Percentiles rank a stretch among this genome's conserved stretches.
phyloP scores from a whole-genome alignment of 1,284 basidiomycete genomes.

The Puccinia novopanici region DNA sequence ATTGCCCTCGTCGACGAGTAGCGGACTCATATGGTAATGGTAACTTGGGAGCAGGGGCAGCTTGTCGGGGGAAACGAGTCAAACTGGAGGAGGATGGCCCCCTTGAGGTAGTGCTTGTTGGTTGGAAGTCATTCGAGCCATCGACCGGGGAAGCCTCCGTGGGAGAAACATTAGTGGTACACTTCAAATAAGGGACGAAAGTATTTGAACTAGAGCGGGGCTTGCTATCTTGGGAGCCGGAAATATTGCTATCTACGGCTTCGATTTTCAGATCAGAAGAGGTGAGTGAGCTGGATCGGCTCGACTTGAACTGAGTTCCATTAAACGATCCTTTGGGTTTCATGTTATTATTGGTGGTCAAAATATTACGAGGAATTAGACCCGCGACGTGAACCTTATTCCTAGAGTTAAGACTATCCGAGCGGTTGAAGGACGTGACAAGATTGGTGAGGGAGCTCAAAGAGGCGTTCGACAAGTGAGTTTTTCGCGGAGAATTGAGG shows the following conservation, averaged over 20 bases:
- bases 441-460: not conserved
- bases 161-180: not conserved
- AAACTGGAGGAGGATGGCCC: constrained; percentile 27
- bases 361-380: not conserved
- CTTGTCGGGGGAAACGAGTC: constrained; percentile 9
- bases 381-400: not conserved
- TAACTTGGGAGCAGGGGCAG: constrained; percentile 32
- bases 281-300: constrained; percentile 15
- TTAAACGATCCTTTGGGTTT: constrained; percentile 4
- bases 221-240: constrained; percentile 16
- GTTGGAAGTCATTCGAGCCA: constrained; percentile 7
- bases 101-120: not conserved
- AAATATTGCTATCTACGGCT: not conserved
- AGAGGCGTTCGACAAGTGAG: constrained; percentile 8
- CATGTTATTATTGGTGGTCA: not conserved
- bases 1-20: constrained; percentile 4
- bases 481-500: not conserved
- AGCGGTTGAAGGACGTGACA: not conserved
- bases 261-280: constrained; percentile 8
- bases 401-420: not conserved
- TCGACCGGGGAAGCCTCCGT: not conserved
- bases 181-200: constrained; percentile 2
- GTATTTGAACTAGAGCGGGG: constrained; percentile 16
- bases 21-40: constrained; percentile 9
- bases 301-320: not conserved